Base-by-base conservation (phyloP, 345 rosid species). In the Gossypium anomalum region DNA sequence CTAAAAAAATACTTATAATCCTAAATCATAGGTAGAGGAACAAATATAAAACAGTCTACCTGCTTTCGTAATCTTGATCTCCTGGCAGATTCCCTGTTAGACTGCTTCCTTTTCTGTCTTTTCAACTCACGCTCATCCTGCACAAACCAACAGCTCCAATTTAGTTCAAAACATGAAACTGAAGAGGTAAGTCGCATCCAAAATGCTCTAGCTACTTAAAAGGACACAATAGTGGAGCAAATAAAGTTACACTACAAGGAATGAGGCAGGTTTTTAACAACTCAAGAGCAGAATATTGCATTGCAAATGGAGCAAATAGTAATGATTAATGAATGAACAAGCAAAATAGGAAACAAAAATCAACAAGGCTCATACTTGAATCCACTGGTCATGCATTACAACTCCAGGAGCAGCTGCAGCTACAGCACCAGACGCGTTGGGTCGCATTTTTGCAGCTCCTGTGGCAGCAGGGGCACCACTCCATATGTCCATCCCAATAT, bases 1-100 rank as follows among this genome's bases (percentile, higher is more conserved):
- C 38, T 34, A 59, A 20, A 22, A 34, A 4, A 2, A 64, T 29
- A 52, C 56, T 69, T 27, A 15, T 2, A 9, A 10, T 41, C 4
- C 27, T 10, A 34, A 41, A 64, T 3, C 27, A 19, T n/a, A 9
- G 25, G 9, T 64, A 17, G 9, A 43, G 25, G 15, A 64, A 41
- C 3, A 59, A 15, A 2, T 14, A 17, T 60, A 62, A 27, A 16
- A n/a, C 34, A 23, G 17, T 2, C 20, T 82, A 93, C 99, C 97
- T 95, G 99, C 84, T 95, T 95, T 9, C 99, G 92, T 82, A 93
- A 79, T 85, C 99, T 90, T 59, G 99, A 95, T 75, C 99, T 86
- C 78, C 98, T 87, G 2, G 99, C 99, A 1, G 99, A 95, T 81
- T 95, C 99, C 78, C 99, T 82, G 75, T 95, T 95, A 53, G 99